Evolutionary conservation across 2,329 filamentous ascomycete genomes (phyloP).

Genomic region (Ophiostoma ips): DNA sequence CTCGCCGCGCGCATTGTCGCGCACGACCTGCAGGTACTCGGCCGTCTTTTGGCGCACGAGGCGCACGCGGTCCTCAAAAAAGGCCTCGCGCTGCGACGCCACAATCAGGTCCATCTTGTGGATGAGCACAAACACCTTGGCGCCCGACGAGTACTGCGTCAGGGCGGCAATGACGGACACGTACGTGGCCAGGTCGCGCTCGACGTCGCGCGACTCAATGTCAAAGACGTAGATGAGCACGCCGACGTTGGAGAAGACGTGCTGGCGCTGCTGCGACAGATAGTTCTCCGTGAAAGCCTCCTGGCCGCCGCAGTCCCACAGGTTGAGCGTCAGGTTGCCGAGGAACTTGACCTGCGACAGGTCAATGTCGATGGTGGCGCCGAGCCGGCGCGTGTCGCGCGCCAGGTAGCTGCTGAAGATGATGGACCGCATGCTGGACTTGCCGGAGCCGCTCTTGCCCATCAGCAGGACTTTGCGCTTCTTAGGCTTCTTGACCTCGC

Average conservation of each 20-base stretch:
- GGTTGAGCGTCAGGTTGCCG: constrained; percentile 89
- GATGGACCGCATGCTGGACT: constrained; percentile 96
- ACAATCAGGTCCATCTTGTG: constrained; percentile 99
- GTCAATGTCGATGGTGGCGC: constrained; percentile 96
- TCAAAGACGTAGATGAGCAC: constrained; percentile 99
- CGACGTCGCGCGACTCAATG: constrained; percentile 89
- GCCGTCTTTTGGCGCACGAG: constrained; percentile 62
- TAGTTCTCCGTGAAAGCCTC: constrained; percentile 99
- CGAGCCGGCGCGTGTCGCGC: constrained; percentile 82
- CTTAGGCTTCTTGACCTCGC: constrained; percentile 53
- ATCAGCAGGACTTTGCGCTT: constrained; percentile 80
- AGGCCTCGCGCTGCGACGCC: constrained; percentile 57
- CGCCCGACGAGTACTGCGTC: constrained; percentile 64
- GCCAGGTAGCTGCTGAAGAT: constrained; percentile 99
- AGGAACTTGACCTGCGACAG: constrained; percentile 98
- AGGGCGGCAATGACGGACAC: constrained; percentile 79
- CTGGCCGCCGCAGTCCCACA: constrained; percentile 98
- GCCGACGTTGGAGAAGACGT: constrained; percentile 93
- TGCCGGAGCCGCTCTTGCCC: constrained; percentile 95
- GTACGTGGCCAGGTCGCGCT: constrained; percentile 86
- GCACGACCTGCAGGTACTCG: constrained; percentile 33
- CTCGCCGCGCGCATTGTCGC: constrained; percentile 17
- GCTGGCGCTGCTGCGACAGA: constrained; percentile 83
- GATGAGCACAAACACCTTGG: constrained; percentile 85
- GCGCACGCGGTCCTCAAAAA: constrained; percentile 73